Conservation (phyloP, 1,284 basidiomycete genomes). For the Microbotryum intermedium region DNA sequence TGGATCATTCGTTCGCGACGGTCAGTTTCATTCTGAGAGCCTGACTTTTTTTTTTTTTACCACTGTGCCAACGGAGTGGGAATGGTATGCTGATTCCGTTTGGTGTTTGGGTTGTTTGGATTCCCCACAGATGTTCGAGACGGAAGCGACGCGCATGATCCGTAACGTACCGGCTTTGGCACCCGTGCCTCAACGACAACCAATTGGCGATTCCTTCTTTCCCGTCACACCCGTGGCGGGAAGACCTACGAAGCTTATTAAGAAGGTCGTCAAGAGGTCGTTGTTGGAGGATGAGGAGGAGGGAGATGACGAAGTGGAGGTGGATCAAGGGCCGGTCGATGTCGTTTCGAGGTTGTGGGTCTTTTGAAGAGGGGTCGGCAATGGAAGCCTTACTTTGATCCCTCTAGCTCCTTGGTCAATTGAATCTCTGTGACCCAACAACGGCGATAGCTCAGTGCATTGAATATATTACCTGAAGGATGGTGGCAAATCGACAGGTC, state of each 20-base stretch:
- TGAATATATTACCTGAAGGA: too few species aligned
- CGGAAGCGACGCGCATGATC: slow-evolving; percentile 69
- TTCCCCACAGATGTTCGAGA: slow-evolving; percentile 65
- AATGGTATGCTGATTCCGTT: background rate
- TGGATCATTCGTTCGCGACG: slow-evolving; percentile 90
- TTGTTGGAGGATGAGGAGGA: slow-evolving; percentile 2
- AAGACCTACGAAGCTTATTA: slow-evolving; percentile 1
- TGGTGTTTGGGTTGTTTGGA: too few species aligned
- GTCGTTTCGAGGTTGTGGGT: slow-evolving; percentile 9
- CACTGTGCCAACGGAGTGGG: too few species aligned
- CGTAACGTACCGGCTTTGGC: slow-evolving; percentile 59
- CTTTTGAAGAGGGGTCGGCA: background rate
- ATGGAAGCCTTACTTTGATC: too few species aligned
- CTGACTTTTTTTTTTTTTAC: too few species aligned
- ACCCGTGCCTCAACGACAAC: slow-evolving; percentile 29
- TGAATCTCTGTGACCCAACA: too few species aligned
- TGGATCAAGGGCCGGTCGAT: slow-evolving; percentile 9
- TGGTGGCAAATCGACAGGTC: too few species aligned
- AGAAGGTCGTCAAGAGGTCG: background rate
- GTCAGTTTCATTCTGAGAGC: slow-evolving; percentile 52
- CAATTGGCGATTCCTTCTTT: slow-evolving; percentile 30
- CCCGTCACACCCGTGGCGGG: background rate
- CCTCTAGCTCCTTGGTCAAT: too few species aligned
- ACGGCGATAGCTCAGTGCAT: too few species aligned
- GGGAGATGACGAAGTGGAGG: slow-evolving; percentile 2